Evolutionary conservation across 345 rosid species (phyloP).

Genomic region (Acer yangbiense): DNA sequence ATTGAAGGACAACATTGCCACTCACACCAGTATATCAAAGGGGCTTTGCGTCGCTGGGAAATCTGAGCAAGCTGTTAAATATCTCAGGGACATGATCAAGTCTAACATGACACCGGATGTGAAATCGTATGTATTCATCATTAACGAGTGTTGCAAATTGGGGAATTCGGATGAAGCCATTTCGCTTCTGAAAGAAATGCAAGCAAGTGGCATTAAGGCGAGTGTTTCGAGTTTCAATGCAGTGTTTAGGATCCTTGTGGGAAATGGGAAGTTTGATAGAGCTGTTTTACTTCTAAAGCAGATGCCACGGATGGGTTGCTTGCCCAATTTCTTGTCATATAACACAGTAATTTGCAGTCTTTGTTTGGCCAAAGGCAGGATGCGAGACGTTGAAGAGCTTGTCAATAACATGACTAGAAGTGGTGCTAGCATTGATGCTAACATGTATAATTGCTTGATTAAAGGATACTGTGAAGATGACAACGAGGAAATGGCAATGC

Average conservation of each 20-base stretch:
- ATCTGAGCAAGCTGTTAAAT: conserved; percentile 28
- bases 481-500: conserved; percentile 26
- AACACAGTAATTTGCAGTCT: conserved; percentile 32
- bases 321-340: conserved; percentile 33
- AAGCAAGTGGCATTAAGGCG: conserved; percentile 21
- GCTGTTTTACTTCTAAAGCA: conserved; percentile 32
- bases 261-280: conserved; percentile 26
- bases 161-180: conserved; percentile 29
- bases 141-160: conserved; percentile 38
- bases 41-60: conserved; percentile 34
- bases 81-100: conserved; percentile 32
- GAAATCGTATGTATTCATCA: conserved; percentile 28
- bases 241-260: conserved; percentile 31
- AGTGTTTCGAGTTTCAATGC: conserved; percentile 31
- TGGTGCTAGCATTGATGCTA: conserved; percentile 27
- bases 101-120: conserved; percentile 28
- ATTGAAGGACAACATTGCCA: conserved; percentile 34
- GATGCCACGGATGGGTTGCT: conserved; percentile 33
- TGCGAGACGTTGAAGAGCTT: conserved; percentile 32
- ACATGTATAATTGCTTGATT: conserved; percentile 31
- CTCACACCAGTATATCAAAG: conserved; percentile 39
- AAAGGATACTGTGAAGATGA: conserved; percentile 30
- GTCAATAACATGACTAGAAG: conserved; percentile 29
- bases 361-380: conserved; percentile 30
- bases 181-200: conserved; percentile 34